Percentiles rank a stretch among this genome's conserved stretches.
phyloP scores from a whole-genome alignment of 108 stramenopile species.

The Craspedostauros australis region DNA sequence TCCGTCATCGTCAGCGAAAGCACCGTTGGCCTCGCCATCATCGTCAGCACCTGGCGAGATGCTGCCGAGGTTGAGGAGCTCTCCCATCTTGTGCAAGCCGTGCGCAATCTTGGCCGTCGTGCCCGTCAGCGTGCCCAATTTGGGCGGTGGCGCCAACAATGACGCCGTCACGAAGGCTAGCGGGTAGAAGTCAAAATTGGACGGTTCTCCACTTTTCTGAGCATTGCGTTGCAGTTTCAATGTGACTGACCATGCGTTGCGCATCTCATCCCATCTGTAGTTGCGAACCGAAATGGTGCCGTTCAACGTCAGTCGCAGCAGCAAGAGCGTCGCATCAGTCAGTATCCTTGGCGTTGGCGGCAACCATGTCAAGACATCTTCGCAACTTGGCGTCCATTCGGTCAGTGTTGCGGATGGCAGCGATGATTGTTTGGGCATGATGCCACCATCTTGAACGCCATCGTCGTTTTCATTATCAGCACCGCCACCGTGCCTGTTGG shows the following conservation, averaged over 20 bases:
- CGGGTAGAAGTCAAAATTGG: conserved; percentile 49
- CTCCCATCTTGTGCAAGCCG: conserved; percentile 59
- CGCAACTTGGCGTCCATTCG: conserved; percentile 33
- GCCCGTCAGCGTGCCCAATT: conserved; percentile 13
- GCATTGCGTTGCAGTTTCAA: conserved; percentile 24
- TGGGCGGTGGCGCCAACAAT: conserved; percentile 18
- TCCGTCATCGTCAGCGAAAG: conserved; percentile 3
- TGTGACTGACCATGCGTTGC: conserved; percentile 50
- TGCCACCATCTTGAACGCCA: neutral
- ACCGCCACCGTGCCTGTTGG: neutral
- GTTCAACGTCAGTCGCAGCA: conserved; percentile 68
- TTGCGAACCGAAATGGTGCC: conserved; percentile 54
- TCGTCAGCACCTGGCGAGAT: conserved; percentile 6
- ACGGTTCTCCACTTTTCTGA: neutral
- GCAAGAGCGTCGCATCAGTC: conserved; percentile 59
- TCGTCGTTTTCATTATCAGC: conserved; percentile 4
- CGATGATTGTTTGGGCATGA: conserved; percentile 15
- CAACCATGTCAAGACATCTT: conserved; percentile 76
- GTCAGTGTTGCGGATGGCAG: conserved; percentile 4
- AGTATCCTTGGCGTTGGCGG: conserved; percentile 72
- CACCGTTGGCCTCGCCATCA: conserved; percentile 1
- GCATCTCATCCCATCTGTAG: conserved; percentile 59
- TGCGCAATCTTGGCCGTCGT: conserved; percentile 17
- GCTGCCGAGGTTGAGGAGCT: conserved; percentile 53
- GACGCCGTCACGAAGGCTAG: conserved; percentile 51